Evolutionary conservation across 495 filamentous ascomycete genomes (phyloP).

Genomic region (Penicillium argentinense): DNA sequence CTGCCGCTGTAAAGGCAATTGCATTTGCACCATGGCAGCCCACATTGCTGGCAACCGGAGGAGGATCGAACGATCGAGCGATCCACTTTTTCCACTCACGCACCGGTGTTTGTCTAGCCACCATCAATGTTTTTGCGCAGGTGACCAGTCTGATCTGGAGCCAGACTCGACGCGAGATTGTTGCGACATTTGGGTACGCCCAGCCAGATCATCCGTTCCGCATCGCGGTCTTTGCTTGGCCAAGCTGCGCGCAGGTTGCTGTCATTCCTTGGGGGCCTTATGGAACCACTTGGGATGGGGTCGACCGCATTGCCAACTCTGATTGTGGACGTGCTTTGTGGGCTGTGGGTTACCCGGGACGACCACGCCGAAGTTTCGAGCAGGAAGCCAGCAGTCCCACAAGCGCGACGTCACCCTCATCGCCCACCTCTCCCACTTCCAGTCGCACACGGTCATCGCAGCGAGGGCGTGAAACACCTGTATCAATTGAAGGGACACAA

Average conservation of each 20-base stretch:
- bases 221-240: slow-evolving; percentile 95
- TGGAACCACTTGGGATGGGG: slow-evolving; percentile 72
- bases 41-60: slow-evolving; percentile 85
- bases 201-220: slow-evolving; percentile 88
- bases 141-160: slow-evolving; percentile 94
- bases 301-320: slow-evolving; percentile 14
- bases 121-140: slow-evolving; percentile 89
- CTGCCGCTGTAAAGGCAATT: slow-evolving; percentile 93
- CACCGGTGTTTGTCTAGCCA: slow-evolving; percentile 82
- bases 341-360: slow-evolving; percentile 49
- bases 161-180: slow-evolving; percentile 79
- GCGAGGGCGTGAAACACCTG: neutral
- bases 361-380: slow-evolving; percentile 18
- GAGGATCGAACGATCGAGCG: slow-evolving; percentile 88
- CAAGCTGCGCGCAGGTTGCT: slow-evolving; percentile 83
- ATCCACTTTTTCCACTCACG: slow-evolving; percentile 94
- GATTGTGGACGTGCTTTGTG: slow-evolving; percentile 47
- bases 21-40: slow-evolving; percentile 96
- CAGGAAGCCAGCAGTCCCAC: slow-evolving; percentile 12
- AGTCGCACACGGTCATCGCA: neutral
- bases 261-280: slow-evolving; percentile 86
- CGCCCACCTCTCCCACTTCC: neutral
- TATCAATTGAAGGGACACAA: slow-evolving; percentile 2
- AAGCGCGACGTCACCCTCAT: neutral
- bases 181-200: slow-evolving; percentile 93